A percentile compares a stretch with the other conserved stretches of the same genome.
These are phyloP conservation scores for Ceratocystis huliohia DNA, from an alignment of 2,329 filamentous ascomycete genomes.

Conservation along the genomic window DNA sequence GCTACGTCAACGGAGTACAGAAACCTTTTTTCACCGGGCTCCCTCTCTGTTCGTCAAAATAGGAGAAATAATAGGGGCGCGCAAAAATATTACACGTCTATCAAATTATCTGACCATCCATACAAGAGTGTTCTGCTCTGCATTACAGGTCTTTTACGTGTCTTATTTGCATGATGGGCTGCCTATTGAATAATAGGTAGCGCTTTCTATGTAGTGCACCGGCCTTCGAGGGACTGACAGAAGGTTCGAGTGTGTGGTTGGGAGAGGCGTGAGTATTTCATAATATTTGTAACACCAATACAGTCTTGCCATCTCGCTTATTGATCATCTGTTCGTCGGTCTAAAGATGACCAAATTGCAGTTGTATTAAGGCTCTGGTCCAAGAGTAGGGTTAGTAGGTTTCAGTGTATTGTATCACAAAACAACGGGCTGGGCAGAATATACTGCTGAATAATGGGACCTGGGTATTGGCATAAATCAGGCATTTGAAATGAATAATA, in stretches of 20 bases:
- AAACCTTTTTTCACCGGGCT: background rate
- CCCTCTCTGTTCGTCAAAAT: background rate
- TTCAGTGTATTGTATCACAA: background rate
- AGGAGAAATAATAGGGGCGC: background rate
- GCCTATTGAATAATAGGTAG: background rate
- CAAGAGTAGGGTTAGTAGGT: background rate
- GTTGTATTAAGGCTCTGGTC: background rate
- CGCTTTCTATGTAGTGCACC: background rate
- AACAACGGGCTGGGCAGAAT: background rate
- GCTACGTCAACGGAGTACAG: background rate
- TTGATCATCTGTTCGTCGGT: background rate
- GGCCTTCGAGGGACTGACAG: background rate
- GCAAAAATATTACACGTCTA: background rate
- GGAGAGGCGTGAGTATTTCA: too few relatives aligned
- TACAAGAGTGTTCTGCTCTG: background rate
- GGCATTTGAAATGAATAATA: background rate
- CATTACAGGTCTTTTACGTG: background rate
- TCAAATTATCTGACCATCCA: background rate
- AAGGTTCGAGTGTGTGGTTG: background rate
- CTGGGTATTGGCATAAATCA: background rate
- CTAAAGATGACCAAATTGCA: background rate
- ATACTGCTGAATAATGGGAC: background rate
- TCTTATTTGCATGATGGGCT: background rate
- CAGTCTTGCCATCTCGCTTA: background rate
- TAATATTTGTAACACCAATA: background rate